Conservation (phyloP, 1,284 basidiomycete species). For the Leccinum cinnamomeum region DNA sequence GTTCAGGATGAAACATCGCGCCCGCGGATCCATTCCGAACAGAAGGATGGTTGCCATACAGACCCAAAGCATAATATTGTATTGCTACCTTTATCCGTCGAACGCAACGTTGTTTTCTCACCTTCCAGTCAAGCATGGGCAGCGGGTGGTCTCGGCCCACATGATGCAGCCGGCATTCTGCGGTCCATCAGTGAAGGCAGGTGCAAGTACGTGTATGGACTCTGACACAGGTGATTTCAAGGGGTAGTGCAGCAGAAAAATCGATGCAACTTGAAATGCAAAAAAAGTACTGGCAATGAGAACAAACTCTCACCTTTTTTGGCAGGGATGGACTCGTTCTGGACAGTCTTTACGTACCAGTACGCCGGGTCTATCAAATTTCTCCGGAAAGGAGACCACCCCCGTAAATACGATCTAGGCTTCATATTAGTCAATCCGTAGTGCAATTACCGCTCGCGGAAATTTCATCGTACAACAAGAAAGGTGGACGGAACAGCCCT, state of each 20-base stretch:
- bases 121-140: constrained; percentile 23
- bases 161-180: constrained; percentile 15
- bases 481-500: constrained; percentile 30
- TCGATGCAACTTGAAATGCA: constrained; percentile 14
- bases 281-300: constrained; percentile 13
- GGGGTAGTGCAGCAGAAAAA: constrained; percentile 8
- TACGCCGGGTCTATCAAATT: constrained; percentile 26
- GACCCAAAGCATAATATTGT: constrained; percentile 7
- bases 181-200: constrained; percentile 7
- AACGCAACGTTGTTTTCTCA: constrained; percentile 22
- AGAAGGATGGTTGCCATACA: constrained; percentile 23
- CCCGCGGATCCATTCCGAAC: constrained; percentile 27
- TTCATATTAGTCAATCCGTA: constrained; percentile 28
- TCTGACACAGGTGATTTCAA: constrained; percentile 9
- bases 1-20: constrained; percentile 23
- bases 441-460: constrained; percentile 34
- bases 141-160: constrained; percentile 17
- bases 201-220: constrained; percentile 9
- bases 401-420: constrained; percentile 27
- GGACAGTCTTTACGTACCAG: constrained; percentile 31
- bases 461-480: constrained; percentile 34
- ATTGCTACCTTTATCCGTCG: constrained; percentile 16
- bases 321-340: constrained; percentile 24
- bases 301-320: constrained; percentile 28
- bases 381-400: constrained; percentile 23